Evolutionary conservation across 192 early-diverging fungal genomes (phyloP), one percentile per base, ranked within the genome.

Genomic region (Gigaspora rosea): DNA sequence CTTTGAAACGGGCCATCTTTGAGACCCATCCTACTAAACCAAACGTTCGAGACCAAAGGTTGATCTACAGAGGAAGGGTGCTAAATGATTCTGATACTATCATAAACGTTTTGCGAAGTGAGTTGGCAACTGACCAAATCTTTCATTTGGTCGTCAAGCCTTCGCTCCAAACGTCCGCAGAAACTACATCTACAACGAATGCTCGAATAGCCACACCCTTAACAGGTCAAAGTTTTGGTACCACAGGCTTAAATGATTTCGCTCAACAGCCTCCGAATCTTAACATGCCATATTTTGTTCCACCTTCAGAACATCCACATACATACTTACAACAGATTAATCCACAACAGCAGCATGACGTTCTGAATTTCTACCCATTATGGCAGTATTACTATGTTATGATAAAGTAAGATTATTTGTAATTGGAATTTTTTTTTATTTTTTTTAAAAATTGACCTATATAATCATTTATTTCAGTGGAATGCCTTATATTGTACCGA

Each of bases 401-500:
- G 75, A 76, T 76, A 15, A 76, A 76, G 75, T 76, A 66, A 6
- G 58, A 51, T 70, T 74, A 10, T 16, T 54, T 4, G 47, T n/a
- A 48, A 20, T 22, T 35, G 47, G 10, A 5, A 9, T 65, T 64
- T 22, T 15, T 75, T 47, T 61, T 22, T n/a, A 1, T 46, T 27
- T 51, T 71, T 13, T n/a, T 4, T 0, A 56, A n/a, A 56, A 56
- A 12, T 15, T 56, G 4, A 13, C 52, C 9, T 11, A 52, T 52
- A 52, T 56, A 18, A 18, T 5, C 4, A 18, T 15, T 56, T 18
- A 56, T 56, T 56, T 56, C 52, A 84, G 83, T 74, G 83, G 83
- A 10, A 74, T 84, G 73, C 83, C 83, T n/a, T 81, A 84, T 77
- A 47, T 84, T 52, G 63, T 77, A 12, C 83, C 80, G 58, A 63